Evolutionary conservation across 2,329 filamentous ascomycete genomes (phyloP), one percentile per base, ranked within the genome.

Genomic region (Colletotrichum godetiae): DNA sequence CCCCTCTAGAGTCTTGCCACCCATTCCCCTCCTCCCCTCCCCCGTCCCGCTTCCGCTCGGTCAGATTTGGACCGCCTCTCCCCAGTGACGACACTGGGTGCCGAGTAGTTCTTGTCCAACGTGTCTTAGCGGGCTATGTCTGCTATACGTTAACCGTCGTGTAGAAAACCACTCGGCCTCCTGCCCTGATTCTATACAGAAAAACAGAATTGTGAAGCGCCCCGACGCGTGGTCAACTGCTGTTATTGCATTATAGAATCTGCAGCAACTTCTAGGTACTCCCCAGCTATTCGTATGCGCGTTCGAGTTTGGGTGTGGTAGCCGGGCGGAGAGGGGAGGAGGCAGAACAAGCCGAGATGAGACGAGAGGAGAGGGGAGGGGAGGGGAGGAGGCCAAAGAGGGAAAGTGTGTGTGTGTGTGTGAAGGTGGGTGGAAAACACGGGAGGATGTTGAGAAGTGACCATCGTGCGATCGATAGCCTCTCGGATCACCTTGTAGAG

Each of bases 1-100:
- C 15, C 29, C 19, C 27, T 29, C 29, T 15, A 7, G 37, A 19
- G 13, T 42, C 37, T 69, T 19, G 59, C 66, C 59, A 65, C 59
- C 66, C n/a, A 29, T n/a, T 52, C 55, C 37, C 13, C 55, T 22
- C 57, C 55, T 22, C 69, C 57, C 37, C 37, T 42, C 37, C 27
- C 4, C 27, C 22, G 19, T 65, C 59, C 59, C 42, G n/a, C 66
- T 53, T 12, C 55, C 42, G 63, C 53, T 59, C 12, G 42, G 42
- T 15, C 24, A 19, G 35, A 35, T 49, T 49, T 37, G n/a, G 46
- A 31, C 42, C 42, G 35, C 27, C 31, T 46, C 29, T 52, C n/a
- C 42, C 60, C 37, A 49, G 67, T 65, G 71, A 73, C 67, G 67
- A 66, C 55, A 73, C 55, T 65, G 57, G 53, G 66, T 66, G 66